Evolutionary conservation across 495 filamentous ascomycete species (phyloP), one percentile per base, ranked within the genome.

Genomic region (Aspergillus incahuasiensis): DNA sequence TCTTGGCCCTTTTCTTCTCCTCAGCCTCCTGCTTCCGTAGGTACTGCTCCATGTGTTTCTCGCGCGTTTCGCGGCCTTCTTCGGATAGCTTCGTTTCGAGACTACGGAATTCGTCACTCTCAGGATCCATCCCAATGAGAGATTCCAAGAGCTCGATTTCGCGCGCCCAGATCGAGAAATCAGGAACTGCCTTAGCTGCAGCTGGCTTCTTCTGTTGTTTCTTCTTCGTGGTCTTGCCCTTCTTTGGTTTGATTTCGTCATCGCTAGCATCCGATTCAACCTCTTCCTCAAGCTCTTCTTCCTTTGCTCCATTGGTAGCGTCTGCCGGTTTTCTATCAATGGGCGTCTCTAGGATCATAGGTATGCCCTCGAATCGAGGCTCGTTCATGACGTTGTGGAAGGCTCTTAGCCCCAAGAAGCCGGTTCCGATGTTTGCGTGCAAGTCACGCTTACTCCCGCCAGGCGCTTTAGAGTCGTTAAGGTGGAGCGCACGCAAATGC

Each of bases 401-500:
- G 2, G 91, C 88, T 28, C 89, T 82, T 8, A 98, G 75, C 1
- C 94, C 94, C 0, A 98, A 73, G 68, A 92, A 98, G 0, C 94
- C 94, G 0, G 88, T 89, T 4, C 94, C 94, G 56, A 98, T 97
- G 64, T 96, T 97, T 28, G 90, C 87, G 70, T 98, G 94, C 9
- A 97, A 66, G 65, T 98, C 94, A 20, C 90, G 79, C 50, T 88
- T 80, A 9, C 87, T 89, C 5, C 68, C 79, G 22, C 94, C 74
- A 0, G 92, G 91, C 1, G 91, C 89, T 69, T 96, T 97, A 67
- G 85, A 90, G 68, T 98, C 94, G 64, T 98, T 98, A 6, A 98
- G 65, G 65, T 98, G 94, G 34, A 97, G 73, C 0, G 94, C 94
- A 48, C 82, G 82, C 0, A 98, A 83, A 64, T 91, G 95, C 28